Evolutionary conservation across 1,284 basidiomycete species (phyloP), one percentile per base, ranked within the genome.

Genomic region (Cryptococcus neoformans): DNA sequence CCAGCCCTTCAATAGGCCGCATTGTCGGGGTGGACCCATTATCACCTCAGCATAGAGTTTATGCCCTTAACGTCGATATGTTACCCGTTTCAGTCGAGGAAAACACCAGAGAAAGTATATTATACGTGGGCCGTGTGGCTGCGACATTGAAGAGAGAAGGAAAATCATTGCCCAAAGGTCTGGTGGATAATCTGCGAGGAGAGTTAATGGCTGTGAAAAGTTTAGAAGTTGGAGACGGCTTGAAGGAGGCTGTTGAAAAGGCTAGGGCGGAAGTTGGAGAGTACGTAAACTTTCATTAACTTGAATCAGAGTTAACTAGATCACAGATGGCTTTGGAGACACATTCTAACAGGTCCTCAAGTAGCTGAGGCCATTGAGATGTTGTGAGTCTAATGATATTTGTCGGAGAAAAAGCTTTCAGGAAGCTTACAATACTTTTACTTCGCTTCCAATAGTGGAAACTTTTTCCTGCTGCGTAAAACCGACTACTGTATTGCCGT

Each of bases 381-480:
- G 5, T 74, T 90, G 85, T 87, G 64, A 75, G 86, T 77, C 1
- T 36, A 47, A 14, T 10, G 2, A 41, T 35, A 36, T 40, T 14
- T 11, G 21, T 35, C 28, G 28, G 28, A 28, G 28, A 28, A 28
- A 28, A 28, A 28, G 28, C 28, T 28, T 28, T 28, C 3, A 28
- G 4, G 28, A 28, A 28, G 28, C 28, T 28, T 28, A 28, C 28
- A 28, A 28, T 28, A 28, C 4, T 28, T 28, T 28, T 28, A 28
- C 28, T 28, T 16, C 51, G n/a, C 50, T 12, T 41, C 40, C 8
- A 10, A 14, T 59, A 87, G 85, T 51, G 89, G 87, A 42, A 85
- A 89, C 67, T 92, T 92, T 74, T 93, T 94, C 69, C 82, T 95
- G 10, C 80, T 92, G 47, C 85, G 91, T 50, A 90, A 93, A 65